Evolutionary conservation across 495 filamentous ascomycete genomes (phyloP).

Genomic region (Pseudotulostoma volvatum): DNA sequence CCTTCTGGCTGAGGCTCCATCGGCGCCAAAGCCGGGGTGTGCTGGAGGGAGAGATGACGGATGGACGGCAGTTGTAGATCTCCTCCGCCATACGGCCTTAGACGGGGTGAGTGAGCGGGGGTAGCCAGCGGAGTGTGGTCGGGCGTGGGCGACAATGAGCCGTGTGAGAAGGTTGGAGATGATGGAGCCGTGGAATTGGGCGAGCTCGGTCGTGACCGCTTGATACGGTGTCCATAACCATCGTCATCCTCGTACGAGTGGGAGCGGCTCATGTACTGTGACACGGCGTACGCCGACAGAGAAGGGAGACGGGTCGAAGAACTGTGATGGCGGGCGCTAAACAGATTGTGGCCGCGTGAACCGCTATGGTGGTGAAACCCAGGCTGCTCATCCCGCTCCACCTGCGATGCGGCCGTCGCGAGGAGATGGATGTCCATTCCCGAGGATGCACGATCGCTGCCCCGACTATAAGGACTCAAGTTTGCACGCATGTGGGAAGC

Average conservation of each 20-base stretch:
- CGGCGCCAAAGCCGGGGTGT: constrained; percentile 77
- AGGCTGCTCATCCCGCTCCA: constrained; percentile 61
- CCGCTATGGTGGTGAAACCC: constrained; percentile 17
- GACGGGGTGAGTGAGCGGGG: constrained; percentile 83
- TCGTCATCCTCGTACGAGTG: constrained; percentile 71
- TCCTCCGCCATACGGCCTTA: constrained; percentile 54
- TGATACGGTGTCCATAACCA: constrained; percentile 53
- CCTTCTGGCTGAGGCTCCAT: constrained; percentile 65
- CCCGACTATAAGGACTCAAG: constrained; percentile 49
- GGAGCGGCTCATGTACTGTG: constrained; percentile 73
- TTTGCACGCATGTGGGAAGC: constrained; percentile 40
- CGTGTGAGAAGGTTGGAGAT: constrained; percentile 95
- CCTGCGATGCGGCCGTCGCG: constrained; percentile 76
- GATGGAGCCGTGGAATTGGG: constrained; percentile 90
- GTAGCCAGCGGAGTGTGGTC: constrained; percentile 94
- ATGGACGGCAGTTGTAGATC: constrained; percentile 76
- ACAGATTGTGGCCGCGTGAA: constrained; percentile 29
- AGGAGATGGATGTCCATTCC: constrained; percentile 73
- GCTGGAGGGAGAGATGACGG: constrained; percentile 69
- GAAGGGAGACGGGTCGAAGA: constrained; percentile 48
- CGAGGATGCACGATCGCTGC: constrained; percentile 28
- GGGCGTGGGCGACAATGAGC: constrained; percentile 87
- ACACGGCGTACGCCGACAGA: constrained; percentile 64
- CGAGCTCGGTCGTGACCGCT: constrained; percentile 81
- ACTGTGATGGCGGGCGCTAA: constrained; percentile 20